These are phyloP conservation scores for Agaricus subrufescens DNA, from an alignment of 768 basidiomycete genomes.

Conservation along the genomic window DNA sequence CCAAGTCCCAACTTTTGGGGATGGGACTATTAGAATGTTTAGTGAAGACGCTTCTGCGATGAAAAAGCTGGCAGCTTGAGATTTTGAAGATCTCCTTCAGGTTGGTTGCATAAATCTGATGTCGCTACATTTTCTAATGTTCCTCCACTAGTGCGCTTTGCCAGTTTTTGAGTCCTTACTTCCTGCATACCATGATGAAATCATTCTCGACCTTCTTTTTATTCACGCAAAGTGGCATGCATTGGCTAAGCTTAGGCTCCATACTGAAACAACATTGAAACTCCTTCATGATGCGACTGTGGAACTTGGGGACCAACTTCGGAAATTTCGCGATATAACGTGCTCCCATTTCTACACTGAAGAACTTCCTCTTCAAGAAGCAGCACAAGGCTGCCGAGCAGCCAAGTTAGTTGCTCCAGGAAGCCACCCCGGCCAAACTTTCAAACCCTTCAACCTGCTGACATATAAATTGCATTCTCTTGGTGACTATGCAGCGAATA, in stretches of 20 bases:
- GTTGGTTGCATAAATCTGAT: constrained; percentile 14
- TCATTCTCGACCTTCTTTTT: constrained; percentile 21
- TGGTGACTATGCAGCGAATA: constrained; percentile 27
- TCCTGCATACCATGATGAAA: constrained; percentile 15
- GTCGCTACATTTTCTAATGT: background rate
- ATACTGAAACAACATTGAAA: constrained; percentile 20
- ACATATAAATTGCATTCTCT: constrained; percentile 37
- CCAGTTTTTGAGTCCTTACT: constrained; percentile 35
- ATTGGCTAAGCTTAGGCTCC: constrained; percentile 27
- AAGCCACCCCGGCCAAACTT: constrained; percentile 3
- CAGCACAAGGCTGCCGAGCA: constrained; percentile 20
- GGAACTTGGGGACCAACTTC: constrained; percentile 24
- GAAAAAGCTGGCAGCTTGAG: constrained; percentile 26
- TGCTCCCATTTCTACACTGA: constrained; percentile 22
- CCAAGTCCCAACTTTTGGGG: constrained; percentile 20
- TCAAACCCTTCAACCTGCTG: constrained; percentile 22
- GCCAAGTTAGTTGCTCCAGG: background rate
- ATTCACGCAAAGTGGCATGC: constrained; percentile 28
- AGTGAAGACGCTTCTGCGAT: constrained; percentile 25
- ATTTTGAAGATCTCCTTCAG: constrained; percentile 38
- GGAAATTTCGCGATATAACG: constrained; percentile 23
- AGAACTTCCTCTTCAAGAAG: constrained; percentile 34
- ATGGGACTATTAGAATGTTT: constrained; percentile 24
- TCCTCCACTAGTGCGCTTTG: constrained; percentile 33
- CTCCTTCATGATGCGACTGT: constrained; percentile 21